phyloP scores from a whole-genome alignment of 768 basidiomycete species.

The Sistotremastrum niveocremeum region DNA sequence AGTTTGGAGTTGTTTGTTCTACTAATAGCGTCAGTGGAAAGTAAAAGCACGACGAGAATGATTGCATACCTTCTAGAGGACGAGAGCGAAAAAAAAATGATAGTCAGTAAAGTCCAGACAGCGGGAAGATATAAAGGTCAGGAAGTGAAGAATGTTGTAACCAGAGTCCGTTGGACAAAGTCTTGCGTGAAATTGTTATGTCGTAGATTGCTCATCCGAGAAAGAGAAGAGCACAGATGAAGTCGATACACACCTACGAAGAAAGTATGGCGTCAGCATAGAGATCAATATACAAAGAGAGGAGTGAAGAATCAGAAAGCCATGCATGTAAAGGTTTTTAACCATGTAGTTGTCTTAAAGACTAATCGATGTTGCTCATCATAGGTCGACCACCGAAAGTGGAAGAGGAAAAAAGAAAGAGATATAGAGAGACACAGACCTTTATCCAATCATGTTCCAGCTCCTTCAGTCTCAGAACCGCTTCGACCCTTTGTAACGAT shows the following conservation, averaged over 20 bases:
- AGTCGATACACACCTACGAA: conserved; percentile 11
- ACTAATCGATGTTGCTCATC: conserved; percentile 83
- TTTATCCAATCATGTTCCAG: conserved; percentile 58
- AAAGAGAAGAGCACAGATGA: not conserved
- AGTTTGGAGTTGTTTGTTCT: conserved; percentile 61
- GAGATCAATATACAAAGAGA: conserved; percentile 1
- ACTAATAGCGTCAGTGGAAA: conserved; percentile 2
- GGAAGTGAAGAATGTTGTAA: conserved; percentile 56
- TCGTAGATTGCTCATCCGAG: conserved; percentile 5
- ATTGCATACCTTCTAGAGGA: not conserved
- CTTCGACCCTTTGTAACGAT: conserved; percentile 69
- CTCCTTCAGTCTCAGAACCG: conserved; percentile 71
- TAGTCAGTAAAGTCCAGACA: conserved; percentile 23
- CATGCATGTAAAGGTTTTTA: conserved; percentile 34
- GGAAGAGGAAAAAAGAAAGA: conserved; percentile 2
- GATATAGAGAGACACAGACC: conserved; percentile 31
- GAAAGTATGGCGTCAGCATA: conserved; percentile 1
- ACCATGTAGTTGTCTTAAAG: conserved; percentile 77
- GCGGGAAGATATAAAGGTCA: conserved; percentile 12
- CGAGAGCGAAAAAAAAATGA: conserved; percentile 1
- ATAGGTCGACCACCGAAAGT: conserved; percentile 22
- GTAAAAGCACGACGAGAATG: conserved; percentile 1
- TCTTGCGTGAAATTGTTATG: conserved; percentile 34
- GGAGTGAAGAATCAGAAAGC: conserved; percentile 20
- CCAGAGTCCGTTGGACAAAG: conserved; percentile 26